Conservation (phyloP, 2,329 filamentous ascomycete species). For the Colletotrichum melonis region DNA sequence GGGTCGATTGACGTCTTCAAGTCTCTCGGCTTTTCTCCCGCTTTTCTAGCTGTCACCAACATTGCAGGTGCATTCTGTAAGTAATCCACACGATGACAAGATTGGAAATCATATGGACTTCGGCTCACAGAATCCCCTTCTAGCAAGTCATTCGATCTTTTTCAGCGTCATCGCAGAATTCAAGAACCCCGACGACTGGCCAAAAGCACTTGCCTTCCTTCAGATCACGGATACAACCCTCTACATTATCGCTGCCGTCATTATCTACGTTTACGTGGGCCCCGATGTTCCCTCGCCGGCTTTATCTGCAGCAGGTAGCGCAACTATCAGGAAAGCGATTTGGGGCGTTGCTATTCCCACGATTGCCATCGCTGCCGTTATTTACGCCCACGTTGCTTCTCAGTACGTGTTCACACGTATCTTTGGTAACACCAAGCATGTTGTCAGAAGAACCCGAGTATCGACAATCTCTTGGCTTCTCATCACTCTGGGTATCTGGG, state of each 20-base stretch:
- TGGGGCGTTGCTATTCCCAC: slow-evolving; percentile 77
- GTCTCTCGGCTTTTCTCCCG: slow-evolving; percentile 59
- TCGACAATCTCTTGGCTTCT: slow-evolving; percentile 68
- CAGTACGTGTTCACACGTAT: slow-evolving; percentile 75
- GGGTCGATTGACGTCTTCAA: slow-evolving; percentile 46
- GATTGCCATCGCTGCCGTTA: slow-evolving; percentile 77
- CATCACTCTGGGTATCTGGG: slow-evolving; percentile 67
- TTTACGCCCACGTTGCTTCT: slow-evolving; percentile 74
- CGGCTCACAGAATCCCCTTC: neutral
- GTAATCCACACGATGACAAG: neutral
- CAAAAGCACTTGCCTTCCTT: slow-evolving; percentile 58
- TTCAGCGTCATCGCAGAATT: slow-evolving; percentile 75
- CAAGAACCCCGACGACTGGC: slow-evolving; percentile 68
- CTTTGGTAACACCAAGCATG: slow-evolving; percentile 68
- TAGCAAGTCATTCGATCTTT: slow-evolving; percentile 71
- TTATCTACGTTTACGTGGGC: slow-evolving; percentile 77
- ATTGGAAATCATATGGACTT: no score
- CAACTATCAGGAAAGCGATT: slow-evolving; percentile 69
- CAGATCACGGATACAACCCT: slow-evolving; percentile 70
- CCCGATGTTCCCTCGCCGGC: slow-evolving; percentile 72
- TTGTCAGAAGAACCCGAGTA: slow-evolving; percentile 59
- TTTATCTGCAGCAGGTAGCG: slow-evolving; percentile 67
- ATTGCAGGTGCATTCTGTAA: slow-evolving; percentile 73
- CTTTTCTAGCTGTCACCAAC: slow-evolving; percentile 69
- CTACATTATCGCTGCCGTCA: slow-evolving; percentile 72